Evolutionary conservation across 257 asterid species (phyloP), one percentile per base, ranked within the genome.

Genomic region (Capsicum pubescens): DNA sequence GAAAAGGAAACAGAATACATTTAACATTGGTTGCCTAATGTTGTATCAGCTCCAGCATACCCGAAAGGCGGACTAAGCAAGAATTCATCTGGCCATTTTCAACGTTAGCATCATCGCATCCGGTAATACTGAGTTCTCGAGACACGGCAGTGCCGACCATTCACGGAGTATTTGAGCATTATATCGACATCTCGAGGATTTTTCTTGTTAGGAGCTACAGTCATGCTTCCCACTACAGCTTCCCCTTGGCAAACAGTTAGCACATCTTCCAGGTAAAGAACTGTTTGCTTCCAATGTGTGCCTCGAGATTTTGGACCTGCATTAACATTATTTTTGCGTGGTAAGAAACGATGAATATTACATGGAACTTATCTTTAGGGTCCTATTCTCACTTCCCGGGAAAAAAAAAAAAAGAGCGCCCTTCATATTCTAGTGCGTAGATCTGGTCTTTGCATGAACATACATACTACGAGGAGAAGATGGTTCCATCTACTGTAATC

Each of bases 251-350:
- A 95, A 55, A 97, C 83, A 16, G 95, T 91, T 54, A 97, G 83
- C 88, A 92, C 97, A 26, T 97, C 98, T 88, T 97, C 99, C 12
- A 97, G 94, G 94, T 97, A 95, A 0, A 97, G 92, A 13, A 97
- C 94, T 0, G 99, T 95, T 86, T 95, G 99, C 86, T 97, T 97
- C 99, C 99, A 97, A 87, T 97, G 99, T 48, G 99, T 97, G 60
- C 90, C 87, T 58, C 95, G 97, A 11, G 98, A 95, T 85, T 91
- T 97, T 36, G 99, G 98, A 19, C 99, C 98, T 97, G 84, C 63
- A 79, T 32, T 82, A 32, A 42, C n/a, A n/a, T 78, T 36, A 74
- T 7, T 56, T 54, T 76, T 32, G 2, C 64, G 15, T 54, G 3
- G 16, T 54, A 46, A 77, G 66, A 26, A 77, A 77, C 8, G 12